These are phyloP conservation scores for Gyrodon lividus DNA, from an alignment of 768 basidiomycete species.

Conservation along the genomic window DNA sequence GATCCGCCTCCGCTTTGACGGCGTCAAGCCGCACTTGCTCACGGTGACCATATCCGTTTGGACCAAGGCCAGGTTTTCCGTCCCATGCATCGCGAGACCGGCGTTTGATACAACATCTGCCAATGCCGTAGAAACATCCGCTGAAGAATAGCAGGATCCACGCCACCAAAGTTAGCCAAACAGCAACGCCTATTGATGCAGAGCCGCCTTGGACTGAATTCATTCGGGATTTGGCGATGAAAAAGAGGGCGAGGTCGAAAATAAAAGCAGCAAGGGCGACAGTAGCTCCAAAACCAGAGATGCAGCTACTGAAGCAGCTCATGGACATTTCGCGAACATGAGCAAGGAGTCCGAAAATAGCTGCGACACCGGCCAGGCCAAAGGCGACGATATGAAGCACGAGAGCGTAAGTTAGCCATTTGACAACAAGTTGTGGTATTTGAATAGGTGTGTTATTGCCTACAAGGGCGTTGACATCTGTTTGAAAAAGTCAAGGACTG, in stretches of 20 bases:
- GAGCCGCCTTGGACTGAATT: slow-evolving; percentile 67
- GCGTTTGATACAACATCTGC: slow-evolving; percentile 78
- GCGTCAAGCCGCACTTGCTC: slow-evolving; percentile 80
- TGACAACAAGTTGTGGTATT: slow-evolving; percentile 81
- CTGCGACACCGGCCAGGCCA: slow-evolving; percentile 62
- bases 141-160: slow-evolving; percentile 87
- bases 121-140: slow-evolving; percentile 83
- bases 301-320: slow-evolving; percentile 76
- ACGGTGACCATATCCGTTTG: slow-evolving; percentile 36
- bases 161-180: slow-evolving; percentile 89
- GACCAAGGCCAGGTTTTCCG: slow-evolving; percentile 32
- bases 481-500: slow-evolving; percentile 10
- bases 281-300: slow-evolving; percentile 78
- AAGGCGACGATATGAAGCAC: slow-evolving; percentile 91
- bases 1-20: slow-evolving; percentile 82
- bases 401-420: slow-evolving; percentile 94
- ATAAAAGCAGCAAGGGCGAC: slow-evolving; percentile 85
- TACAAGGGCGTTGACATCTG: slow-evolving; percentile 82
- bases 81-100: slow-evolving; percentile 44
- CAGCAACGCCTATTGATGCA: slow-evolving; percentile 81
- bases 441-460: slow-evolving; percentile 63
- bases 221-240: slow-evolving; percentile 83
- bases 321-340: slow-evolving; percentile 87
- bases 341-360: slow-evolving; percentile 83
- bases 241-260: slow-evolving; percentile 91